phyloP scores from a whole-genome alignment of 257 asterid species.

The Solanum bulbocastanum region DNA sequence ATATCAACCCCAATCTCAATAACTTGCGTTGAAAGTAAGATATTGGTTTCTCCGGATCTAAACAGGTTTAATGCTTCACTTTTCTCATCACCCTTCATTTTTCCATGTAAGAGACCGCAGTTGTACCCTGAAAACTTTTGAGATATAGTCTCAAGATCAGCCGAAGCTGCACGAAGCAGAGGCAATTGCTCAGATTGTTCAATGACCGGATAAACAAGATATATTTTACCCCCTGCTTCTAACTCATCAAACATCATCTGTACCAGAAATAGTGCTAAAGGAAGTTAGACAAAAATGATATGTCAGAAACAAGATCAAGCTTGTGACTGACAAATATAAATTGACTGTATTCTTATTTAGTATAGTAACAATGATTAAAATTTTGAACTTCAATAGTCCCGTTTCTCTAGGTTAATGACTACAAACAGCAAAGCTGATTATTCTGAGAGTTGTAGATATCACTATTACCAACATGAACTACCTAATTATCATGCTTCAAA shows the following conservation, averaged over 20 bases:
- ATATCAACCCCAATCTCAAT: constrained; percentile 93
- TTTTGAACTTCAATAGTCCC: not conserved
- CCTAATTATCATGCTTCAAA: not conserved
- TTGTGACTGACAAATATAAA: not conserved
- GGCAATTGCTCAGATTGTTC: constrained; percentile 89
- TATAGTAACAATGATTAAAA: not conserved
- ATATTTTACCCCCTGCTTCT: constrained; percentile 67
- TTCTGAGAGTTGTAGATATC: not conserved
- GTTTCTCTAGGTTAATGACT: not conserved
- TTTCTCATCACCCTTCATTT: constrained; percentile 74
- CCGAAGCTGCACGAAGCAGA: constrained; percentile 83
- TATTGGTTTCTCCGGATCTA: constrained; percentile 65
- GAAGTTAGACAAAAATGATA: not conserved
- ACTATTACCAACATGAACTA: not conserved
- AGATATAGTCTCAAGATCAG: constrained; percentile 62
- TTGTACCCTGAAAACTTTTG: constrained; percentile 40
- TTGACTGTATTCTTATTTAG: not conserved
- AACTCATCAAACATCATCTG: constrained; percentile 89
- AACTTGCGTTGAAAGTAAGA: constrained; percentile 85
- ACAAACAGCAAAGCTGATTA: not conserved
- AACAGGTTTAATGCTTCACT: constrained; percentile 67
- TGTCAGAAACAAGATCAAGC: not conserved
- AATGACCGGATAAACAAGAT: constrained; percentile 75
- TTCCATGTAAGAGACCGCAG: constrained; percentile 85
- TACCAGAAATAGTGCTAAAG: constrained; percentile 4